Conservation (phyloP, 495 filamentous ascomycete genomes). For the Extremus antarcticus region DNA sequence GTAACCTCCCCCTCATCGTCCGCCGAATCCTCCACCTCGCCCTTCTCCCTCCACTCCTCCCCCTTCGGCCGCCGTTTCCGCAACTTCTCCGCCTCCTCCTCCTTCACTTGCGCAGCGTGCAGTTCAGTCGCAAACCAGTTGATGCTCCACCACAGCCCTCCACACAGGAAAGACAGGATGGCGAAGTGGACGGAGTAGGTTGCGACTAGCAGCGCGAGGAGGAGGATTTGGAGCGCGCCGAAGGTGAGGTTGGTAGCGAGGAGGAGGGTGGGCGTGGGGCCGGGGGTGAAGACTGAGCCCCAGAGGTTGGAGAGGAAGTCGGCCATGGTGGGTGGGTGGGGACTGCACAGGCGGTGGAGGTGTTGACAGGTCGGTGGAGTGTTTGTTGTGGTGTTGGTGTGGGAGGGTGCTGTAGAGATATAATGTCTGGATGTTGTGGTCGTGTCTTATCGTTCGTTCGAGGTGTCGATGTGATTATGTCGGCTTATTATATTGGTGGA, state of each 20-base stretch:
- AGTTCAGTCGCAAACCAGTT: conserved; percentile 94
- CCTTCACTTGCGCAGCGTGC: conserved; percentile 46
- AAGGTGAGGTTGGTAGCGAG: conserved; percentile 87
- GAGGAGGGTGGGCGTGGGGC: conserved; percentile 75
- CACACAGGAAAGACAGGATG: conserved; percentile 64
- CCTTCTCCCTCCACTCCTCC: conserved; percentile 24
- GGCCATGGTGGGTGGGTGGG: conserved; percentile 48
- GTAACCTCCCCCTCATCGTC: conserved; percentile 27
- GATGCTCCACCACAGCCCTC: conserved; percentile 78
- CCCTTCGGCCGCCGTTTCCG: conserved; percentile 31
- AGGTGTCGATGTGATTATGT: too few species aligned
- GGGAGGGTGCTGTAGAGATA: too few species aligned
- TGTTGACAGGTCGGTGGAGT: not conserved
- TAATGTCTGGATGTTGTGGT: too few species aligned
- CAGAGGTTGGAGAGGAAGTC: conserved; percentile 74
- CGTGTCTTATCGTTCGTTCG: too few species aligned
- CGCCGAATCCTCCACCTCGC: conserved; percentile 21
- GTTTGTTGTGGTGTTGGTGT: too few species aligned
- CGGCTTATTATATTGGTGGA: too few species aligned
- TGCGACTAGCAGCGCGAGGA: conserved; percentile 62
- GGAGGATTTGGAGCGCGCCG: conserved; percentile 66
- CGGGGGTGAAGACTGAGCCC: conserved; percentile 84
- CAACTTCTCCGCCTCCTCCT: conserved; percentile 51
- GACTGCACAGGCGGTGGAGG: not conserved
- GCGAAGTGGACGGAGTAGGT: conserved; percentile 86